Conservation (phyloP, 768 basidiomycete species). For the Naganishia randhawae region DNA sequence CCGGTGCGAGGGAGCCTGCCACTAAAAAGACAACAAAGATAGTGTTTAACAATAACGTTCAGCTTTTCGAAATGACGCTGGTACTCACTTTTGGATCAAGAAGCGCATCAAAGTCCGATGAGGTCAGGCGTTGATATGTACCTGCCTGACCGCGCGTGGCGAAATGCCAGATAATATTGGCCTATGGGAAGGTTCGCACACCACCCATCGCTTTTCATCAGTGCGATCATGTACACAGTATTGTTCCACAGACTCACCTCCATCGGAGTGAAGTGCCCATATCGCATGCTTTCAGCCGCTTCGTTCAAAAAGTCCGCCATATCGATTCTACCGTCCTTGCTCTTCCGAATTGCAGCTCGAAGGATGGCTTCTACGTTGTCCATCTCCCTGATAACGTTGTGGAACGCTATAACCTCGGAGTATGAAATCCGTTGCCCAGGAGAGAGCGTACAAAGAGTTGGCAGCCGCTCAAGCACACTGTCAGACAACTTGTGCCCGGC, state of each 20-base stretch:
- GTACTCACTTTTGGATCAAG: conserved; percentile 66
- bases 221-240: background rate
- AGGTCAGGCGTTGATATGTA: conserved; percentile 64
- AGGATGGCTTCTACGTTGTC: conserved; percentile 93
- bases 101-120: conserved; percentile 87
- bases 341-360: conserved; percentile 80
- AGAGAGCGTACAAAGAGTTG: conserved; percentile 82
- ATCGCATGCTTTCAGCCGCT: conserved; percentile 78
- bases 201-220: background rate
- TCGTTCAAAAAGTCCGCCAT: conserved; percentile 92
- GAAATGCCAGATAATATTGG: conserved; percentile 90
- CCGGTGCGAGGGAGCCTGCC: conserved; percentile 43
- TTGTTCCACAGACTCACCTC: conserved; percentile 67
- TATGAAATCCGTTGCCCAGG: conserved; percentile 89
- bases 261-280: conserved; percentile 95
- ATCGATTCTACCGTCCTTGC: conserved; percentile 92
- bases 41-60: background rate
- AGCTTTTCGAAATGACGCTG: background rate
- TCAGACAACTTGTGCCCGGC: conserved; percentile 96
- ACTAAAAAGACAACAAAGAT: conserved; percentile 25
- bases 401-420: conserved; percentile 93
- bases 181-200: conserved; percentile 29
- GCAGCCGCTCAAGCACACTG: conserved; percentile 82
- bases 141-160: conserved; percentile 69
- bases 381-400: conserved; percentile 96